Percentiles rank a stretch among this genome's conserved stretches.
These are phyloP conservation scores for Aspergillus terreus DNA, from an alignment of 2,329 filamentous ascomycete genomes.

Conservation along the genomic window DNA sequence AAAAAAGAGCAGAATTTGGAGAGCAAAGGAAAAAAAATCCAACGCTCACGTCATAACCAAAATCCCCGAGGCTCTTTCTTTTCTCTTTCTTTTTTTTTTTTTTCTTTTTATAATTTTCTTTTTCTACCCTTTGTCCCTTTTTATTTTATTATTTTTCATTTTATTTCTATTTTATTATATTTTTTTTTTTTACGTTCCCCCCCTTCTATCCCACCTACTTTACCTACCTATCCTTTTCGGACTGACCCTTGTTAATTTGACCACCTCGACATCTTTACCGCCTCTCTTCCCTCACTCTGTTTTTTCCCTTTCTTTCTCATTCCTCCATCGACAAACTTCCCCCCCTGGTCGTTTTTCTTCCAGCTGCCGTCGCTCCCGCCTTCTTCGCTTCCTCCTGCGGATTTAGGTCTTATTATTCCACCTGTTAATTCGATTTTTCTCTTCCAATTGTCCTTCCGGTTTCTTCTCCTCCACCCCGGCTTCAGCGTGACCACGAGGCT, in stretches of 20 bases:
- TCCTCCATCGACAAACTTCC: constrained; percentile 11
- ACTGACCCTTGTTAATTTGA: constrained; percentile 15
- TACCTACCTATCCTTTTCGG: constrained; percentile 15
- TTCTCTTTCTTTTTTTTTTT: constrained; percentile 9
- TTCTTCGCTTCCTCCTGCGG: constrained; percentile 12
- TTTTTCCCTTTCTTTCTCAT: constrained; percentile 13
- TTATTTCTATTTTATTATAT: too few species aligned
- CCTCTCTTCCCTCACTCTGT: constrained; percentile 14
- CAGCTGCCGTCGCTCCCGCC: constrained; percentile 12
- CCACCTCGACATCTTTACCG: constrained; percentile 15
- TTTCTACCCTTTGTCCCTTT: constrained; percentile 8
- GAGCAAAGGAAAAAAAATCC: too few species aligned
- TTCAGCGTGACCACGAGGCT: constrained; percentile 27
- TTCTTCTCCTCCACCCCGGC: constrained; percentile 8
- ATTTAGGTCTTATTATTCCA: constrained; percentile 12
- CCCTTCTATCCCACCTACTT: constrained; percentile 6
- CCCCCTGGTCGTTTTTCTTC: constrained; percentile 5
- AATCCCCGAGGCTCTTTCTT: constrained; percentile 23
- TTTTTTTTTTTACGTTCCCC: constrained; percentile 1
- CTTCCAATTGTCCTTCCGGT: constrained; percentile 4
- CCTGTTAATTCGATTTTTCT: constrained; percentile 11
- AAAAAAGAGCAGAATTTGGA: background rate
- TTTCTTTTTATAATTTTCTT: too few species aligned
- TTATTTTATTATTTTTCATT: constrained; percentile 2
- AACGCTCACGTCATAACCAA: constrained; percentile 27